Evolutionary conservation across 2,329 filamentous ascomycete genomes (phyloP).

Genomic region (Fusarium sp.): DNA sequence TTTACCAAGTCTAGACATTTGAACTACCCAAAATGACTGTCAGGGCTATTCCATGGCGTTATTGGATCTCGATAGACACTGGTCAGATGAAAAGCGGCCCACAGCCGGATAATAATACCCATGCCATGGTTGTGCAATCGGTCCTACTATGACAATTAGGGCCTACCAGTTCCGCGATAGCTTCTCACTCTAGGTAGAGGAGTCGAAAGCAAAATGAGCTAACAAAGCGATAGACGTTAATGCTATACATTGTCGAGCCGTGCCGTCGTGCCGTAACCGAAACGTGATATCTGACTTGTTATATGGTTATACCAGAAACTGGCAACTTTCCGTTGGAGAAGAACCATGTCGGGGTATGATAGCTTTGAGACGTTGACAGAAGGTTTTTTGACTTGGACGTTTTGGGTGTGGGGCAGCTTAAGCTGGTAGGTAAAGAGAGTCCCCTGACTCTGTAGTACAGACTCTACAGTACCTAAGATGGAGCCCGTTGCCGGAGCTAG

Average conservation of each 20-base stretch:
- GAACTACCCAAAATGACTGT: not conserved
- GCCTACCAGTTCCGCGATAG: constrained; percentile 19
- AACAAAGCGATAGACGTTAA: not conserved
- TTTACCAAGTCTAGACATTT: not conserved
- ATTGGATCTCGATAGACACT: constrained; percentile 6
- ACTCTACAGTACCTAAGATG: constrained; percentile 5
- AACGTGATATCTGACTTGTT: constrained; percentile 16
- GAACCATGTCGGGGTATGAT: not conserved
- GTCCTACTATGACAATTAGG: constrained; percentile 24
- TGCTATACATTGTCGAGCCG: not conserved
- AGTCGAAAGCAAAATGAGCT: not conserved
- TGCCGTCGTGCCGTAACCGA: not conserved
- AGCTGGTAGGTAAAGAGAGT: not conserved
- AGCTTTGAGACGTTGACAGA: constrained; percentile 4
- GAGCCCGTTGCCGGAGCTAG: constrained; percentile 15
- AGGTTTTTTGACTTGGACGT: constrained; percentile 30
- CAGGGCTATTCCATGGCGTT: constrained; percentile 16
- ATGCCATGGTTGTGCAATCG: constrained; percentile 19
- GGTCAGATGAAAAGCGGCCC: not conserved
- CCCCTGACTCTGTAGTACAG: not conserved
- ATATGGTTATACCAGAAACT: not conserved
- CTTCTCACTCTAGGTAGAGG: constrained; percentile 7
- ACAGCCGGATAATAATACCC: constrained; percentile 8
- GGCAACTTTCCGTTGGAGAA: not conserved
- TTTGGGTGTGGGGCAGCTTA: constrained; percentile 30